Conservation (phyloP, 495 filamentous ascomycete species). For the Daldinia caldariorum region DNA sequence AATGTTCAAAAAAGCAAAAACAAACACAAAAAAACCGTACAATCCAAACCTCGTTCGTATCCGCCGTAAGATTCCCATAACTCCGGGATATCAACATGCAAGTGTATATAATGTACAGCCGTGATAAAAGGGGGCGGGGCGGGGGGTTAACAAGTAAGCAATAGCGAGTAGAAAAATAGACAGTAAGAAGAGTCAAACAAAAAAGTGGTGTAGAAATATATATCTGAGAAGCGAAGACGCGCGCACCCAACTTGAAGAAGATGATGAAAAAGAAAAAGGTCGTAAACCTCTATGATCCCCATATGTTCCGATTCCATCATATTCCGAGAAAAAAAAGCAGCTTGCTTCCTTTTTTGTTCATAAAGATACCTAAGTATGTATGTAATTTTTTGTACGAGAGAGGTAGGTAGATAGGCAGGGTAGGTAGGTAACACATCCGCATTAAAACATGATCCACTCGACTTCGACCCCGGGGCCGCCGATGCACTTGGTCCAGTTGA, state of each 20-base stretch:
- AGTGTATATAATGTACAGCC: constrained; percentile 41
- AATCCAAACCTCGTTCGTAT: constrained; percentile 31
- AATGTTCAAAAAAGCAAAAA: constrained; percentile 26
- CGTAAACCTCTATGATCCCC: constrained; percentile 36
- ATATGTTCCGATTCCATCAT: constrained; percentile 31
- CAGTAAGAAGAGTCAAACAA: not conserved
- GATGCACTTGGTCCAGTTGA: constrained; percentile 82
- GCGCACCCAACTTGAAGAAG: constrained; percentile 3
- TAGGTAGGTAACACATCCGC: constrained; percentile 8
- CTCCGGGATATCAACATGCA: constrained; percentile 40
- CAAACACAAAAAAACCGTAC: constrained; percentile 13
- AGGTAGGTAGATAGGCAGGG: not conserved
- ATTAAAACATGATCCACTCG: constrained; percentile 87
- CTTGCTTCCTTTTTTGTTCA: constrained; percentile 23
- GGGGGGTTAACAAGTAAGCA: constrained; percentile 14
- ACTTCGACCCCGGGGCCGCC: constrained; percentile 72
- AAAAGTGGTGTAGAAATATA: constrained; percentile 29
- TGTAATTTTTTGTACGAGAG: constrained; percentile 6
- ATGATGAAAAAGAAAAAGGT: constrained; percentile 1
- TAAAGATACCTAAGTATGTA: too few species aligned
- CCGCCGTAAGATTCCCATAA: constrained; percentile 37
- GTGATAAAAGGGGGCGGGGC: constrained; percentile 32
- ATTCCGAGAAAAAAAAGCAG: constrained; percentile 7
- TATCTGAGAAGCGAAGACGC: constrained; percentile 18
- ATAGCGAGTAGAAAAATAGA: constrained; percentile 12